These are phyloP conservation scores for Plasmopara halstedii DNA, from an alignment of 352 stramenopile genomes.

Conservation along the genomic window DNA sequence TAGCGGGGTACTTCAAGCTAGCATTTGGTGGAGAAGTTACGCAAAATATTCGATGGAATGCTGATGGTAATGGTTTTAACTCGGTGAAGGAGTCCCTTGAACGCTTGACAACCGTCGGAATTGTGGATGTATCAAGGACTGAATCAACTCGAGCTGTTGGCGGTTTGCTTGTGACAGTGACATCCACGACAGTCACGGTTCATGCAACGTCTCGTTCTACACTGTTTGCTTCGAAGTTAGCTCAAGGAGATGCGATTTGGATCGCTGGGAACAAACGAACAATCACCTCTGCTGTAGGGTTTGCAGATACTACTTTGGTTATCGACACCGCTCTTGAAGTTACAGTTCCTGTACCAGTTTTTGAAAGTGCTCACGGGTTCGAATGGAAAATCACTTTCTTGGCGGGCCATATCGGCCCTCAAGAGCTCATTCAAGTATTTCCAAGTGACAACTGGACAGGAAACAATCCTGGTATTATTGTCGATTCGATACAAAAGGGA, in stretches of 20 bases:
- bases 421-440: slow-evolving; percentile 78
- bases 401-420: slow-evolving; percentile 68
- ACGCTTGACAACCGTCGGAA: slow-evolving; percentile 52
- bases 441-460: slow-evolving; percentile 90
- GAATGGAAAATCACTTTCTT: slow-evolving; percentile 75
- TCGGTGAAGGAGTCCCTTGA: slow-evolving; percentile 68
- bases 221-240: slow-evolving; percentile 18
- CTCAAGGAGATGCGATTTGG: slow-evolving; percentile 35
- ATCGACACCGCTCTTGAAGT: slow-evolving; percentile 17
- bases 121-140: slow-evolving; percentile 44
- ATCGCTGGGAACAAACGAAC: slow-evolving; percentile 36
- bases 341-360: slow-evolving; percentile 45
- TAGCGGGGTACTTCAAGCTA: slow-evolving; percentile 65
- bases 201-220: slow-evolving; percentile 16
- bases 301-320: slow-evolving; percentile 7
- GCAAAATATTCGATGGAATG: slow-evolving; percentile 70
- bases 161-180: slow-evolving; percentile 34
- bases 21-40: slow-evolving; percentile 52
- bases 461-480: slow-evolving; percentile 86
- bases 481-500: slow-evolving; percentile 73
- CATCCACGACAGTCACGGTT: slow-evolving; percentile 24
- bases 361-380: slow-evolving; percentile 56
- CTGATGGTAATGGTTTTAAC: slow-evolving; percentile 36
- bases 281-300: slow-evolving; percentile 12
- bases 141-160: slow-evolving; percentile 34